Evolutionary conservation across 2,329 filamentous ascomycete genomes (phyloP), one percentile per base, ranked within the genome.

Genomic region (Ophiostoma himal-ulmi): DNA sequence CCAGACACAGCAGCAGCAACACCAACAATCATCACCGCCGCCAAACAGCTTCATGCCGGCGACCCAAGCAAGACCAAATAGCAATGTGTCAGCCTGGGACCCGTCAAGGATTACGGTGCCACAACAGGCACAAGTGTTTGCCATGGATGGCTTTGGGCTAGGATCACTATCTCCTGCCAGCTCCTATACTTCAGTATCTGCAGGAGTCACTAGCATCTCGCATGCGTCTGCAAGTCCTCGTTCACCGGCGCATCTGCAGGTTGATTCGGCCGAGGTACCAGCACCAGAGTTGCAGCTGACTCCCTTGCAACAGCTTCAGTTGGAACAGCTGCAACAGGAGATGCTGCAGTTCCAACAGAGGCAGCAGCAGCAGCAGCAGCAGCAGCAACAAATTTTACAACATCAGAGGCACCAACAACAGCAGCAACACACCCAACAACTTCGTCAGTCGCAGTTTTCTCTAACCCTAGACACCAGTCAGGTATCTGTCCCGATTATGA

Each of bases 141-240:
- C 80, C 26, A 79, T 80, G 74, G 81, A 82, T 41, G 78, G 82
- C 22, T 73, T 69, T 20, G 37, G 77, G 37, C 76, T 77, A 0
- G 76, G 75, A 0, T 80, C 79, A 6, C 75, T 80, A 0, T 80
- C 79, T 0, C 77, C 77, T 0, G 75, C 74, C 6, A 73, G 73
- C 48, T 75, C 75, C 0, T 76, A 70, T 13, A 41, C 67, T 13
- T 68, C 69, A 5, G 34, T 68, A 17, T 71, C 73, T 2, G 67
- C 72, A 0, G 74, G 74, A n/a, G 68, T 72, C 36, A 67, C 72
- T 30, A 74, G 72, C 70, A 70, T 71, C 1, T 66, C 70, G 1
- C 71, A 75, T 6, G 65, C 65, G 68, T 79, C 77, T 11, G 76
- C 76, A 17, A 80, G 75, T 67, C 76, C 77, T 1, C 75, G 72